Conservation (phyloP, 2,329 filamentous ascomycete genomes). For the Cordyceps cicadae region DNA sequence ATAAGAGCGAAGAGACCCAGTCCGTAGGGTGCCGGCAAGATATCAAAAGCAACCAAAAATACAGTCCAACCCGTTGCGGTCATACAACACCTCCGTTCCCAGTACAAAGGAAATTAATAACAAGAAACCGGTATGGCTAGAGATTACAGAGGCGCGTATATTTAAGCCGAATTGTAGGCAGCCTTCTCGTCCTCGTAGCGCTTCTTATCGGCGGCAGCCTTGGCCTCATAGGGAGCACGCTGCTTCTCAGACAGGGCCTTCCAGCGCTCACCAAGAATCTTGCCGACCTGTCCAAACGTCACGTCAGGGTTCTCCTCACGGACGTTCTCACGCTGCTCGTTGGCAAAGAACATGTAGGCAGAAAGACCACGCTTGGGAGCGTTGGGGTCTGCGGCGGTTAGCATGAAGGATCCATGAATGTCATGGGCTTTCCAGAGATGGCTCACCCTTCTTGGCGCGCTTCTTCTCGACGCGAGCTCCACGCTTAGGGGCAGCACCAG, state of each 20-base stretch:
- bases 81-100: slow-evolving; percentile 34
- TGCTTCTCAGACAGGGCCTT: slow-evolving; percentile 94
- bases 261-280: slow-evolving; percentile 97
- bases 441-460: slow-evolving; percentile 52
- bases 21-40: slow-evolving; percentile 25
- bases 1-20: slow-evolving; percentile 21
- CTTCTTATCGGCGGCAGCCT: slow-evolving; percentile 97
- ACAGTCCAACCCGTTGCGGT: slow-evolving; percentile 31
- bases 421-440: neutral
- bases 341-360: slow-evolving; percentile 99
- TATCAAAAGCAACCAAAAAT: slow-evolving; percentile 24
- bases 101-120: slow-evolving; percentile 26
- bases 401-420: slow-evolving; percentile 4
- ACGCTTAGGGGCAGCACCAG: slow-evolving; percentile 40
- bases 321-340: slow-evolving; percentile 96
- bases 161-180: slow-evolving; percentile 54
- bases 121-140: slow-evolving; percentile 20
- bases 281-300: slow-evolving; percentile 97
- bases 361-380: slow-evolving; percentile 98
- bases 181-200: slow-evolving; percentile 98
- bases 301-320: slow-evolving; percentile 97
- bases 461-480: slow-evolving; percentile 48
- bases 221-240: slow-evolving; percentile 87
- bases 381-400: slow-evolving; percentile 65
- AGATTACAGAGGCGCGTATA: slow-evolving; percentile 15